Evolutionary conservation across 2,329 filamentous ascomycete genomes (phyloP), one percentile per base, ranked within the genome.

Genomic region (Diplocarpon rosae): DNA sequence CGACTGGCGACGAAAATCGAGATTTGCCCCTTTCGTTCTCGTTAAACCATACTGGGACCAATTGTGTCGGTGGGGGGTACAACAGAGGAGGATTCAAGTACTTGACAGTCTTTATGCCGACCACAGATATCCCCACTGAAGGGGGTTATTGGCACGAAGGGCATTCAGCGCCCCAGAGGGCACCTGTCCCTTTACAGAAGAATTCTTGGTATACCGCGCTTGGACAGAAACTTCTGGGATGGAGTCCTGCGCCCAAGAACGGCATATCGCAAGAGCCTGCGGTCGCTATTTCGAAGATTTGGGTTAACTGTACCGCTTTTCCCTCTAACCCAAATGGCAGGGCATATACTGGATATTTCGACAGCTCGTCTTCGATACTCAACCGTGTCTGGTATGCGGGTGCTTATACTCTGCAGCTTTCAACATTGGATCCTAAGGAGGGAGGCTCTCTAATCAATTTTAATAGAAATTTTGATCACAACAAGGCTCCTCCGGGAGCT

Each of bases 351-450:
- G 72, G 72, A 8, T 75, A 75, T 48, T 75, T 75, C 42, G 65
- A 72, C 50, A 69, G 63, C 52, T 69, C 62, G 37, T 69, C 69
- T 34, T 65, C 71, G 29, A 55, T 73, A 10, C 64, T 79, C 42
- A 76, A 78, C 55, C 64, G 66, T 3, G 66, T 73, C 46, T 73
- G 70, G 70, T 73, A 73, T 52, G 61, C 62, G 31, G 69, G 70
- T 24, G 67, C 68, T 9, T 70, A 46, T 50, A 76, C 73, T 0
- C 52, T 75, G 29, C 73, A 73, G 51, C 53, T 65, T 7, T 63
- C 59, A 2, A 65, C 61, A 9, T 53, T 66, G 37, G 61, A 63
- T 45, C 63, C 64, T 1, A 51, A 47, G 3, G 57, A 65, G 47
- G 62, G 63, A 12, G 55, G 57, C 1, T 59, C 63, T 8, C 49